Evolutionary conservation across 768 basidiomycete species (phyloP).

Genomic region (Suillus bovinus): DNA sequence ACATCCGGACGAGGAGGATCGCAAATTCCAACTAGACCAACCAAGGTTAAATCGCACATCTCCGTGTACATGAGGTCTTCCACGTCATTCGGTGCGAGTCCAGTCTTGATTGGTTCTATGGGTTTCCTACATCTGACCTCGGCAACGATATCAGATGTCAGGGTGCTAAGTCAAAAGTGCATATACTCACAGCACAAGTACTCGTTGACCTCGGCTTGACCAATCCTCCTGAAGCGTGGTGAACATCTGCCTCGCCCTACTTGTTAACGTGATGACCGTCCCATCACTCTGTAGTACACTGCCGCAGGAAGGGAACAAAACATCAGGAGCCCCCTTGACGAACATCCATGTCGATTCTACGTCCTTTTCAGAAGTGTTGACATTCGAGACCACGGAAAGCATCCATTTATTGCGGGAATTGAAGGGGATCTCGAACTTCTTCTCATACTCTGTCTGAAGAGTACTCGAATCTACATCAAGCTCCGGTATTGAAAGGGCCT

Average conservation of each 20-base stretch:
- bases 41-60: slow-evolving; percentile 37
- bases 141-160: background rate
- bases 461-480: slow-evolving; percentile 13
- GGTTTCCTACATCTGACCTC: slow-evolving; percentile 5
- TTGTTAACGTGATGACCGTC: slow-evolving; percentile 23
- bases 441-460: background rate
- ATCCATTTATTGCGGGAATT: slow-evolving; percentile 53
- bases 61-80: slow-evolving; percentile 37
- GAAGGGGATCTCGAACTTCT: slow-evolving; percentile 32
- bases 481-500: slow-evolving; percentile 16
- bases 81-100: slow-evolving; percentile 12
- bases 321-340: slow-evolving; percentile 55
- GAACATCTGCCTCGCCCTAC: slow-evolving; percentile 13
- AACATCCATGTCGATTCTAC: slow-evolving; percentile 30
- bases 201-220: slow-evolving; percentile 46
- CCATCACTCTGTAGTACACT: slow-evolving; percentile 25
- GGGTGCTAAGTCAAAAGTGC: background rate
- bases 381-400: slow-evolving; percentile 38
- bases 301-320: slow-evolving; percentile 39
- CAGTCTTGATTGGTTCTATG: slow-evolving; percentile 10
- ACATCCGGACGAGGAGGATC: slow-evolving; percentile 52
- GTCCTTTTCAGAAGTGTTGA: background rate
- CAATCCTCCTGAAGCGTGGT: slow-evolving; percentile 32
- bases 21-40: slow-evolving; percentile 49
- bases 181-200: slow-evolving; percentile 37